Evolutionary conservation across 192 early-diverging fungal genomes (phyloP).

Genomic region (Coemansia sp.): DNA sequence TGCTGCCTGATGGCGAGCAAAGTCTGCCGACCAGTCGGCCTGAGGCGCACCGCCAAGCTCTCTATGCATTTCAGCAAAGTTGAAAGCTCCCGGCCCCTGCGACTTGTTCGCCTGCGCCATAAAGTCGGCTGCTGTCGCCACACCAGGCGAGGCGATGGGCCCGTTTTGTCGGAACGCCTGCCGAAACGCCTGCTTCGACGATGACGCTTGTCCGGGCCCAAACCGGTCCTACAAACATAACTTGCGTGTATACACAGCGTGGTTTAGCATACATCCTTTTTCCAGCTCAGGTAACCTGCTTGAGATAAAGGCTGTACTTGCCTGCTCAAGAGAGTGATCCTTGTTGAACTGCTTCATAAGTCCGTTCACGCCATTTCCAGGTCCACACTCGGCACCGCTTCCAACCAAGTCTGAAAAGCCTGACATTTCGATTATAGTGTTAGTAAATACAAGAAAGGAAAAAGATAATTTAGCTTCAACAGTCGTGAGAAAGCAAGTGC

Average conservation of each 20-base stretch:
- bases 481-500: neutral
- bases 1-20: slow-evolving; percentile 61
- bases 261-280: neutral
- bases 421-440: slow-evolving; percentile 37
- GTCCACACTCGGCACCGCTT: slow-evolving; percentile 73
- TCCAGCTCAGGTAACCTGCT: neutral
- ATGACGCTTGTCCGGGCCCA: slow-evolving; percentile 40
- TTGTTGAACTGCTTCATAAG: slow-evolving; percentile 82
- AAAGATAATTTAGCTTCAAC: neutral
- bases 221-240: slow-evolving; percentile 45
- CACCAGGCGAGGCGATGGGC: slow-evolving; percentile 23
- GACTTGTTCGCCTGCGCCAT: slow-evolving; percentile 28
- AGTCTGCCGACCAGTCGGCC: slow-evolving; percentile 74
- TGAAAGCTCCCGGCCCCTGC: slow-evolving; percentile 55
- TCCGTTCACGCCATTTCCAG: slow-evolving; percentile 73
- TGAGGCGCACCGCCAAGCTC: slow-evolving; percentile 61
- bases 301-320: slow-evolving; percentile 35
- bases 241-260: neutral
- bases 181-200: slow-evolving; percentile 46
- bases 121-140: slow-evolving; percentile 21
- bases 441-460: neutral
- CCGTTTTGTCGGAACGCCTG: slow-evolving; percentile 43
- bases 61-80: slow-evolving; percentile 70
- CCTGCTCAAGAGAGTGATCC: slow-evolving; percentile 82
- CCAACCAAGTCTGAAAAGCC: slow-evolving; percentile 65